Evolutionary conservation across 2,329 filamentous ascomycete genomes (phyloP).

Genomic region (Knoxdaviesia capensis): DNA sequence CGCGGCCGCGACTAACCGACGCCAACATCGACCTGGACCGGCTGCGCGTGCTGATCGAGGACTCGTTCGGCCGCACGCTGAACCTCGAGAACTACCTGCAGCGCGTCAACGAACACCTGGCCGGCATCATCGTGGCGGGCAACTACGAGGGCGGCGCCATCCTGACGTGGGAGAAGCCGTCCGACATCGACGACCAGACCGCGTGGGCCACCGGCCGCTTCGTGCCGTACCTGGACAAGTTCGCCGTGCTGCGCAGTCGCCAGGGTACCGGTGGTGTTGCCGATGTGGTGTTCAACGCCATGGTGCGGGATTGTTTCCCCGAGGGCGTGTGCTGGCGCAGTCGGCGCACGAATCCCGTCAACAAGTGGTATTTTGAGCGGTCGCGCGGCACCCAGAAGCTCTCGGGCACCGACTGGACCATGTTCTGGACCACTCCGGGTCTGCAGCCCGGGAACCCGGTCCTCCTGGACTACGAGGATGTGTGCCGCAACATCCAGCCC

Average conservation of each 20-base stretch:
- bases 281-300: constrained; percentile 88
- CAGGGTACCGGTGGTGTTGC: constrained; percentile 87
- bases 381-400: constrained; percentile 70
- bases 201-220: constrained; percentile 37
- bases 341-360: constrained; percentile 79
- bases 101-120: constrained; percentile 63
- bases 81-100: constrained; percentile 67
- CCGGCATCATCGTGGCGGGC: constrained; percentile 83
- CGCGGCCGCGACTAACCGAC: constrained; percentile 54
- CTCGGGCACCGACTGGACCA: constrained; percentile 70
- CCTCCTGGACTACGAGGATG: constrained; percentile 51
- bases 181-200: constrained; percentile 31
- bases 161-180: constrained; percentile 78
- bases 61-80: constrained; percentile 74
- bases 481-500: constrained; percentile 45
- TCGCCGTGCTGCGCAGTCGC: constrained; percentile 72
- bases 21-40: constrained; percentile 65
- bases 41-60: constrained; percentile 72
- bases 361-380: constrained; percentile 98
- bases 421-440: constrained; percentile 87
- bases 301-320: constrained; percentile 80
- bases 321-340: constrained; percentile 83
- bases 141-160: constrained; percentile 94
- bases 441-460: constrained; percentile 31
- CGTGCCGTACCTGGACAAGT: constrained; percentile 93